Evolutionary conservation across 805 yeast species (phyloP).

Genomic region (Ogataea salicorniae): DNA sequence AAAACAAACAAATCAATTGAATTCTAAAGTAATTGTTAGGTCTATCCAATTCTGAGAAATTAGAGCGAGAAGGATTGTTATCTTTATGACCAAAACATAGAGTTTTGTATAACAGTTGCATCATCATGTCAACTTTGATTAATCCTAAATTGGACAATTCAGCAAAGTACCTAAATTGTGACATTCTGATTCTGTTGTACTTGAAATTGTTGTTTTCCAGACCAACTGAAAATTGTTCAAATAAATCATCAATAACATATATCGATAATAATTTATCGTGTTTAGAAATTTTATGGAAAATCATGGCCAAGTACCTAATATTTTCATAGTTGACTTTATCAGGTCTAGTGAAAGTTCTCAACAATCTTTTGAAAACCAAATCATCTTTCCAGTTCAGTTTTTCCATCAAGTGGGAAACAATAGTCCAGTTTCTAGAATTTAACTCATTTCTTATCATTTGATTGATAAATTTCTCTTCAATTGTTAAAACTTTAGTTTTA

Average conservation of each 20-base stretch:
- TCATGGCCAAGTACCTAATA: slow-evolving; percentile 42
- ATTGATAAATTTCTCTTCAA: slow-evolving; percentile 45
- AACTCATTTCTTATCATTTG: slow-evolving; percentile 50
- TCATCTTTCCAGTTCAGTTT: slow-evolving; percentile 45
- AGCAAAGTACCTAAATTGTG: slow-evolving; percentile 56
- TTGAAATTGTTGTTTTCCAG: slow-evolving; percentile 60
- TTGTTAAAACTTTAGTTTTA: slow-evolving; percentile 25
- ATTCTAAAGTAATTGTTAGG: slow-evolving; percentile 71
- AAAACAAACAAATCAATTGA: slow-evolving; percentile 43
- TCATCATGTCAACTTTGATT: slow-evolving; percentile 40
- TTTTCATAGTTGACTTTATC: slow-evolving; percentile 57
- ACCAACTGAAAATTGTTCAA: slow-evolving; percentile 63
- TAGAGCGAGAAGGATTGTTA: slow-evolving; percentile 47
- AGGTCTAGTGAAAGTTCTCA: slow-evolving; percentile 50
- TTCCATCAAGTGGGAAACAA: slow-evolving; percentile 34
- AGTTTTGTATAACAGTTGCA: slow-evolving; percentile 50
- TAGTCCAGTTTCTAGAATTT: slow-evolving; percentile 29
- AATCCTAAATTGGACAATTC: slow-evolving; percentile 48
- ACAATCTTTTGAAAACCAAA: slow-evolving; percentile 25
- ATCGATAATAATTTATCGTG: slow-evolving; percentile 38
- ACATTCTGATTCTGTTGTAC: slow-evolving; percentile 52
- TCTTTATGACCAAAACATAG: slow-evolving; percentile 61
- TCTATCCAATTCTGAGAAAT: slow-evolving; percentile 44
- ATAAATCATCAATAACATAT: slow-evolving; percentile 50
- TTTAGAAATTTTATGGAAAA: slow-evolving; percentile 35